Conservation (phyloP, 441 rosid genomes). For the Mallotus repandus region DNA sequence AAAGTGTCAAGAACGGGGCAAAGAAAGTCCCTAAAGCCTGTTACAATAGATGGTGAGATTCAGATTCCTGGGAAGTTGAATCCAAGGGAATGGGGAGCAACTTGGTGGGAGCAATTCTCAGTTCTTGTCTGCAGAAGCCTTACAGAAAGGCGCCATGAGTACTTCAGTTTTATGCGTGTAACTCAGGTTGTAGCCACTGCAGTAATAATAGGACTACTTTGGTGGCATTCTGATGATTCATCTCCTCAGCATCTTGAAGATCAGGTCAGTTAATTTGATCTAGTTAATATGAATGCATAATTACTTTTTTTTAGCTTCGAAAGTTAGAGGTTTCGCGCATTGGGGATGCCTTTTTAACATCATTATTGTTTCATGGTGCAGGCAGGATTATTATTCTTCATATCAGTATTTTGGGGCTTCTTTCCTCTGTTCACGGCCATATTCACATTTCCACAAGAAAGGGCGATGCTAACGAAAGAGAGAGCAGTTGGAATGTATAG, state of each 20-base stretch:
- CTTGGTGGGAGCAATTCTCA: conserved; percentile 15
- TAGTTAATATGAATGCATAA: too few relatives aligned
- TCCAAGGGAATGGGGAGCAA: conserved; percentile 7
- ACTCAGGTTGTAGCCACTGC: conserved; percentile 17
- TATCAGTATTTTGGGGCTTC: conserved; percentile 19
- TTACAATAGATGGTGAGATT: neutral
- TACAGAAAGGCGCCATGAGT: conserved; percentile 17
- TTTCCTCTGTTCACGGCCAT: conserved; percentile 14
- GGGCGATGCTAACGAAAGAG: conserved; percentile 14
- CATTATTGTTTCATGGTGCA: neutral
- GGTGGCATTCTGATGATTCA: conserved; percentile 13
- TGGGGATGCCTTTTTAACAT: too few relatives aligned
- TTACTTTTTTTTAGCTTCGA: too few relatives aligned
- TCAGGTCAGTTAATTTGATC: conserved; percentile 10
- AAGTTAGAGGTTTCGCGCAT: too few relatives aligned
- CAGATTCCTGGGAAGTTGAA: neutral
- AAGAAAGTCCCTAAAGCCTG: neutral
- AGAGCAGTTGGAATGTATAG: conserved; percentile 19
- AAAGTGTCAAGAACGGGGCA: neutral
- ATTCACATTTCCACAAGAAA: conserved; percentile 21
- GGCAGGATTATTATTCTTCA: conserved; percentile 17
- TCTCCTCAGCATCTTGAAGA: neutral
- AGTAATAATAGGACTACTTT: conserved; percentile 11
- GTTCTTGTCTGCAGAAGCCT: conserved; percentile 17
- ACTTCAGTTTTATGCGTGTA: conserved; percentile 8